These are phyloP conservation scores for Mortierella sp. DNA, from an alignment of 371 early-diverging fungal genomes.

Conservation along the genomic window DNA sequence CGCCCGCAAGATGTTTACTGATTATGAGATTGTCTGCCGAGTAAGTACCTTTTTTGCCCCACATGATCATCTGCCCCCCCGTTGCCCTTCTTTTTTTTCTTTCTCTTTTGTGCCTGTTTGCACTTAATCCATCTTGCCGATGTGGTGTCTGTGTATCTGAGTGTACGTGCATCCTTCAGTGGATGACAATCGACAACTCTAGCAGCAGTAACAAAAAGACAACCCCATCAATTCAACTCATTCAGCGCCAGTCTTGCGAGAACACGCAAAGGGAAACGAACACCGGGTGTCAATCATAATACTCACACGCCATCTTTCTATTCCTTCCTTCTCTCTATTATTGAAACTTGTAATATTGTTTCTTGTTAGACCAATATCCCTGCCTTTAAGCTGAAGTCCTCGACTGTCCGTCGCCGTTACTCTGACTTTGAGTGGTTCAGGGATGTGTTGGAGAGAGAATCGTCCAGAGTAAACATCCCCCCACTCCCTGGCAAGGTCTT, in stretches of 20 bases:
- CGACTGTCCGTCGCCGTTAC: slow-evolving; percentile 93
- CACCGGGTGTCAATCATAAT: not conserved
- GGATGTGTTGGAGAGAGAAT: slow-evolving; percentile 93
- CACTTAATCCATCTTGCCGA: not conserved
- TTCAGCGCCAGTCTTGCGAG: not conserved
- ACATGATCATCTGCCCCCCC: slow-evolving; percentile 23
- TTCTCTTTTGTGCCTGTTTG: not conserved
- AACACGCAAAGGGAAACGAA: not conserved
- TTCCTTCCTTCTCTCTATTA: not conserved
- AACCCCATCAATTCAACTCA: not conserved
- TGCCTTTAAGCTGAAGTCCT: slow-evolving; percentile 90
- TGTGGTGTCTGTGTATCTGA: not conserved
- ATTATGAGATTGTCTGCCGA: slow-evolving; percentile 95
- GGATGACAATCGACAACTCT: not conserved
- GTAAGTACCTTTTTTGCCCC: slow-evolving; percentile 63
- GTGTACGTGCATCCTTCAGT: not conserved
- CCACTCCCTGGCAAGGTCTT: slow-evolving; percentile 97
- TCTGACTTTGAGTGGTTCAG: slow-evolving; percentile 99
- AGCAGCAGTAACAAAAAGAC: not conserved
- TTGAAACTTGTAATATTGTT: slow-evolving; percentile 4
- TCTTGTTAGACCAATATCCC: slow-evolving; percentile 94
- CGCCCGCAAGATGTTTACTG: slow-evolving; percentile 93
- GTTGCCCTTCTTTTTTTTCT: not conserved
- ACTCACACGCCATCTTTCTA: not conserved
- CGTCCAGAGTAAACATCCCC: slow-evolving; percentile 94